Conservation (phyloP, 2,329 filamentous ascomycete genomes). For the Aureobasidium pullulans region DNA sequence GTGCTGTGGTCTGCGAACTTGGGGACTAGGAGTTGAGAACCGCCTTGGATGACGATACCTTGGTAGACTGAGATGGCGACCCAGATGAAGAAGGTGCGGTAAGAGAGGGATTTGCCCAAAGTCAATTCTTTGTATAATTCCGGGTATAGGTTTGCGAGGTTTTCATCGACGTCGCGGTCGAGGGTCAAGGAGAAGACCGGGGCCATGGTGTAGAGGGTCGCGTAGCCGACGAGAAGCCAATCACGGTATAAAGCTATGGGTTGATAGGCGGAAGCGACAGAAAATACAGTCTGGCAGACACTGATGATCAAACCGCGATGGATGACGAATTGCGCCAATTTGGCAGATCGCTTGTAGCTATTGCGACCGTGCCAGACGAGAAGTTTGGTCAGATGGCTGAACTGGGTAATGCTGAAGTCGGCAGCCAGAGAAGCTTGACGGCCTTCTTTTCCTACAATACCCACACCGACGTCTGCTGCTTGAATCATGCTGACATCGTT, state of each 20-base stretch:
- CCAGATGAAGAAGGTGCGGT: slow-evolving; percentile 95
- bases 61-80: slow-evolving; percentile 93
- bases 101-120: slow-evolving; percentile 74
- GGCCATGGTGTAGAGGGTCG: slow-evolving; percentile 87
- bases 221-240: slow-evolving; percentile 95
- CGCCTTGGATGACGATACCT: slow-evolving; percentile 89
- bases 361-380: slow-evolving; percentile 99
- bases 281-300: slow-evolving; percentile 96
- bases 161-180: slow-evolving; percentile 91
- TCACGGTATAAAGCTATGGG: slow-evolving; percentile 92
- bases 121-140: slow-evolving; percentile 98
- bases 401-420: slow-evolving; percentile 94
- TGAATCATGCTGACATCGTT: slow-evolving; percentile 99
- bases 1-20: slow-evolving; percentile 42
- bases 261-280: slow-evolving; percentile 84
- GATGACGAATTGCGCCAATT: slow-evolving; percentile 96
- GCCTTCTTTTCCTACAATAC: slow-evolving; percentile 96
- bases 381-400: slow-evolving; percentile 88
- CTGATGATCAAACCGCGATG: slow-evolving; percentile 92
- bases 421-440: slow-evolving; percentile 89
- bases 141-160: slow-evolving; percentile 87
- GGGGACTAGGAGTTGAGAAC: slow-evolving; percentile 79
- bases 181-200: slow-evolving; percentile 91
- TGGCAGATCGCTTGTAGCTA: slow-evolving; percentile 91
- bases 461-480: slow-evolving; percentile 93